Percentiles rank a stretch among this genome's conserved stretches.
phyloP scores from a whole-genome alignment of 164 flowering plant species.

The Vitis cinerea region DNA sequence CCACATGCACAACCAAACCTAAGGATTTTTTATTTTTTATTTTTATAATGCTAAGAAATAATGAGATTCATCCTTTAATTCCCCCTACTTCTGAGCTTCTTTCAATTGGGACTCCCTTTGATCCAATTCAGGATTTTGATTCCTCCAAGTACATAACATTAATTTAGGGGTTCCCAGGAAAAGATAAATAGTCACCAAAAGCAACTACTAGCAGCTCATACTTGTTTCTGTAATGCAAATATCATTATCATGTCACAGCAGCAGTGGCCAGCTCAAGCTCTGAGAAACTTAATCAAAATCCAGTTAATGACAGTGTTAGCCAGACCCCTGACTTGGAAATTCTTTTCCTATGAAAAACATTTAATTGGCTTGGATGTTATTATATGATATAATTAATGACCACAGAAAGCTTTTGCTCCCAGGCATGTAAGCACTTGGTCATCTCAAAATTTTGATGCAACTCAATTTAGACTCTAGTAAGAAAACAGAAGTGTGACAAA shows the following conservation, averaged over 20 bases:
- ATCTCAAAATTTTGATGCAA: not conserved
- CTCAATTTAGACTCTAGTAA: not conserved
- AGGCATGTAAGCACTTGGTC: not conserved
- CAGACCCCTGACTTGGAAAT: not conserved
- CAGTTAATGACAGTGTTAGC: not conserved
- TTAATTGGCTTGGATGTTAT: not conserved
- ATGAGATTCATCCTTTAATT: not conserved
- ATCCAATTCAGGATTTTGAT: no score
- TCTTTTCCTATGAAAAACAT: not conserved
- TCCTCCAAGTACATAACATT: no score
- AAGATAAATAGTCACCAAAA: no score
- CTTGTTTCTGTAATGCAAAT: no score
- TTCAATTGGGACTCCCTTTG: no score
- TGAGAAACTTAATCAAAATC: not conserved
- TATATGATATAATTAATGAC: not conserved
- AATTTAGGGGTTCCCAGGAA: no score
- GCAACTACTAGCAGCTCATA: no score
- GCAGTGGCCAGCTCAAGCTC: not conserved
- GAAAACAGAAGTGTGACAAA: not conserved
- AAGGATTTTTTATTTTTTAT: no score
- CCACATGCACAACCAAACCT: not conserved
- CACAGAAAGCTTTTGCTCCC: not conserved
- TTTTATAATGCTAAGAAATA: not conserved
- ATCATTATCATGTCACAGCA: no score
- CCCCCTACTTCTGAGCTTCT: not conserved